These are phyloP conservation scores for Calonectria pseudoreteaudii DNA, from an alignment of 2,329 filamentous ascomycete species.

Conservation along the genomic window DNA sequence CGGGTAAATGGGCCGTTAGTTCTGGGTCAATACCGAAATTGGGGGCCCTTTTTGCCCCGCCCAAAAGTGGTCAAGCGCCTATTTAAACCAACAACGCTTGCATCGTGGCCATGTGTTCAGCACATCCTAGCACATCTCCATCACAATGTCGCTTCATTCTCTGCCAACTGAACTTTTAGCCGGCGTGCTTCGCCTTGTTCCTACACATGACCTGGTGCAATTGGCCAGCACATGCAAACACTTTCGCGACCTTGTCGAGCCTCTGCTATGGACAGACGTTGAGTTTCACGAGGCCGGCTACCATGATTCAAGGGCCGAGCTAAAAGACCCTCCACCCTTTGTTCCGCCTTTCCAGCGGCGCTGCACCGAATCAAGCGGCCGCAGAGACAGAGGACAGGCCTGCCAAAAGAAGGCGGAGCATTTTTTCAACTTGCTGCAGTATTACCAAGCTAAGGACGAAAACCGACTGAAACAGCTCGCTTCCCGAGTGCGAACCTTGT, in stretches of 20 bases:
- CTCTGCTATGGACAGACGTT: conserved; percentile 31
- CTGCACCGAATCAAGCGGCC: background rate
- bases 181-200: background rate
- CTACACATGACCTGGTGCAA: background rate
- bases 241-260: conserved; percentile 1
- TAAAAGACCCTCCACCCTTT: conserved; percentile 10
- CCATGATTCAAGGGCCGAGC: conserved; percentile 14
- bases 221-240: conserved; percentile 10
- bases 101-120: background rate
- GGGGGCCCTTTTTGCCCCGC: background rate
- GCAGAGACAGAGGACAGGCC: no score
- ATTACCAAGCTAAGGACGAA: background rate
- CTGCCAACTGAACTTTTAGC: background rate
- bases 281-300: conserved; percentile 27
- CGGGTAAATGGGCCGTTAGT: background rate
- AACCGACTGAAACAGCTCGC: background rate
- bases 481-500: conserved; percentile 3
- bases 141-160: background rate
- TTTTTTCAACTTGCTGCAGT: conserved; percentile 18
- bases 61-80: background rate
- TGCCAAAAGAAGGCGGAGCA: background rate
- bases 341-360: background rate
- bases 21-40: background rate
- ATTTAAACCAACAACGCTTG: background rate
- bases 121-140: background rate